Evolutionary conservation across 352 stramenopile species (phyloP).

Genomic region (Phytophthora idaei): DNA sequence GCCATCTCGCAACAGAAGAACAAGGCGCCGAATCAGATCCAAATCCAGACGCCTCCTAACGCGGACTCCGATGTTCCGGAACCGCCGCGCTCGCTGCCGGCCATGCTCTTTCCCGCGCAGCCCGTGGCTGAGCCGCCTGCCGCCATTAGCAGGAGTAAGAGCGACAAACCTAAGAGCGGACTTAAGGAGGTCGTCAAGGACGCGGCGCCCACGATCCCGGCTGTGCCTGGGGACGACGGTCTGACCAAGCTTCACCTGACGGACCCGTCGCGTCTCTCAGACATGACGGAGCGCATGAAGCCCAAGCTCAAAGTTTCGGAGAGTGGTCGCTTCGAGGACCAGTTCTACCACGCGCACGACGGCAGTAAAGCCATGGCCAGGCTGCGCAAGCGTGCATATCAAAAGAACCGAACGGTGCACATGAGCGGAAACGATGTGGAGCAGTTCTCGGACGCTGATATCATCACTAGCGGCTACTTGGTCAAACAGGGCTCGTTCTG

Average conservation of each 20-base stretch:
- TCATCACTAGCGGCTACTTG: constrained; percentile 78
- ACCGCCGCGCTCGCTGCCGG: constrained; percentile 11
- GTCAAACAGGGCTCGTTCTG: constrained; percentile 90
- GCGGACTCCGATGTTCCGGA: not conserved
- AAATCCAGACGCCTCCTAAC: constrained; percentile 7
- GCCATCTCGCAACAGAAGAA: constrained; percentile 27
- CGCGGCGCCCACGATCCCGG: constrained; percentile 24
- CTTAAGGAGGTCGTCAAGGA: constrained; percentile 21
- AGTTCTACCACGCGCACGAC: constrained; percentile 87
- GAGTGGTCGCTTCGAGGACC: constrained; percentile 84
- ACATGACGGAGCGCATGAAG: constrained; percentile 43
- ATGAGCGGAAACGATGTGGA: constrained; percentile 82
- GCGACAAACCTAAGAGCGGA: constrained; percentile 12
- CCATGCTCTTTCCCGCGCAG: constrained; percentile 7
- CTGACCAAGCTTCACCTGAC: constrained; percentile 24
- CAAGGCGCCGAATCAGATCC: not conserved
- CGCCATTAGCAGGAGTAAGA: constrained; percentile 3
- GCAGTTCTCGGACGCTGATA: constrained; percentile 87
- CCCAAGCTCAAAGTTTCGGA: constrained; percentile 81
- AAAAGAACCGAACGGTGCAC: constrained; percentile 70
- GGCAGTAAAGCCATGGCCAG: constrained; percentile 80
- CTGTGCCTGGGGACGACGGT: constrained; percentile 25
- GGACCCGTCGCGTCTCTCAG: constrained; percentile 27
- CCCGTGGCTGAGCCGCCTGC: constrained; percentile 14
- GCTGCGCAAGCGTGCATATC: constrained; percentile 75